Percentiles rank a stretch among this genome's conserved stretches.
These are phyloP conservation scores for Starmerella vaccinii DNA, from an alignment of 805 yeast species.

Conservation along the genomic window DNA sequence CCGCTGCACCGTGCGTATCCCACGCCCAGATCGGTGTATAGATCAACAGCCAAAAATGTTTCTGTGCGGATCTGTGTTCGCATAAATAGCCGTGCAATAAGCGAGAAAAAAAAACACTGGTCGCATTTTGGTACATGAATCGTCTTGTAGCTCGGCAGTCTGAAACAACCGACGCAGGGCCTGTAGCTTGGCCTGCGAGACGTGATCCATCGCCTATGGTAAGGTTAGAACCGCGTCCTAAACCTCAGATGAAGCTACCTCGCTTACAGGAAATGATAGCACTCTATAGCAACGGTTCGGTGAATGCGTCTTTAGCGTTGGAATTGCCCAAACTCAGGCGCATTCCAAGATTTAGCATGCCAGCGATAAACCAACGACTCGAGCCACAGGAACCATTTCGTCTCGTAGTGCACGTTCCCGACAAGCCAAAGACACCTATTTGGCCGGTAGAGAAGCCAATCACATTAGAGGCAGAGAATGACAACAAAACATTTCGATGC, in stretches of 20 bases:
- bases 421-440: not conserved
- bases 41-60: constrained; percentile 4
- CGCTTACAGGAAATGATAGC: not conserved
- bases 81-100: not conserved
- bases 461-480: not conserved
- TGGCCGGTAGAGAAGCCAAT: not conserved
- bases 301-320: not conserved
- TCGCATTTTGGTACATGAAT: not conserved
- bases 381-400: constrained; percentile 3
- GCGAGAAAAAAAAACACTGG: not conserved
- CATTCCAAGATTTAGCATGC: not conserved
- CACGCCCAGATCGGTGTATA: constrained; percentile 1
- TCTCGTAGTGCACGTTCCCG: constrained; percentile 3
- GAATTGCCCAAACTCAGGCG: constrained; percentile 1
- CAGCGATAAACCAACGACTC: not conserved
- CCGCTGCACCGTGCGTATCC: not conserved
- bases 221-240: not conserved
- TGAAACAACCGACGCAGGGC: not conserved
- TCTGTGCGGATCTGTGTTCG: not conserved
- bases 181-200: not conserved
- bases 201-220: not conserved
- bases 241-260: not conserved
- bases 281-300: not conserved
- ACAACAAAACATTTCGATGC: not conserved
- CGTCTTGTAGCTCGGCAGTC: not conserved